Evolutionary conservation across 108 stramenopile genomes (phyloP), one percentile per base, ranked within the genome.

Genomic region (Skeletonema grethae): DNA sequence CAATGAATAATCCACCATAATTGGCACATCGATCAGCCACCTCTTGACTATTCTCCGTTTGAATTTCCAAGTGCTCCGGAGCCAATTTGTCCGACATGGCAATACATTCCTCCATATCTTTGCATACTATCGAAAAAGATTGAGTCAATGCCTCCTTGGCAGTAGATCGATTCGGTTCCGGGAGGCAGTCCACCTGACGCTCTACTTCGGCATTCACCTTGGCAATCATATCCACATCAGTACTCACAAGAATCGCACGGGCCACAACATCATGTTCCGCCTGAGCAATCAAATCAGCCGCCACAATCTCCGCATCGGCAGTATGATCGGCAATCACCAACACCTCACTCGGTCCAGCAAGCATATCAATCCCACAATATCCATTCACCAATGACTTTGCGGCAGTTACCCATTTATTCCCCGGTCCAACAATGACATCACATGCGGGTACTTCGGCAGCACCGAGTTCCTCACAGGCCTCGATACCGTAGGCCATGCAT

Each of bases 241-340:
- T 91, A 55, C 79, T 84, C 30, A 99, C 86, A 7, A 99, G 80
- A 65, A 99, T 96, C 10, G 97, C 97, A 28, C 97, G 80, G 5
- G 99, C 99, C 35, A 98, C 99, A 16, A 97, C 89, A 77, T 99
- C 99, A 72, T 99, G 99, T 77, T 98, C 99, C 20, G 98, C 98
- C 91, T 99, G 99, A 0, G 98, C 99, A 61, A 99, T 95, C 61
- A 99, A 82, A 83, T 99, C 99, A 3, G 99, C 96, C 1, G 99
- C 99, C 0, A 99, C 95, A n/a, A 96, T 82, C 30, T 84, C 86
- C 3, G 95, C 73, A 79, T 97, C 84, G 22, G 97, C 97, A 0
- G 93, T 93, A 6, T 84, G 79, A 80, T 99, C 99, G 38, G 95
- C 96, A 77, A 98, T 94, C 6, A 98, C 99, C 69, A 99, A 80